Base-by-base conservation (phyloP, 169 alveolate genomes). In the Condylostoma magnum region DNA sequence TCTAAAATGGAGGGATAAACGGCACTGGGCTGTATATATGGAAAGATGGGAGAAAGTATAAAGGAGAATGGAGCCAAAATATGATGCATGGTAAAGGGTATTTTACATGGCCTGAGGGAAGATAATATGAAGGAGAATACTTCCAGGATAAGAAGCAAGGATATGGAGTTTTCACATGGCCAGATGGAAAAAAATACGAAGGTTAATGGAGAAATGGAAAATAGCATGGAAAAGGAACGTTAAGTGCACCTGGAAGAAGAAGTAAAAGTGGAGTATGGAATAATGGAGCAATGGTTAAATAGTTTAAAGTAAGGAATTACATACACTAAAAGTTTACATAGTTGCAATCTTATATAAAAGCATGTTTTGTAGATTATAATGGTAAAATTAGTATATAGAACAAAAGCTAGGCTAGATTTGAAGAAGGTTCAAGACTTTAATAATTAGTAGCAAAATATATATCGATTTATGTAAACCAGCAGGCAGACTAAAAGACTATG, bases 41-140 rank as follows among this genome's bases (percentile, higher is more conserved):
- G 85, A 51, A 82, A 8, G 89, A 87, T 58, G 67, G 76, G 3
- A 73, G 86, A 58, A 57, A 65, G 51, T 87, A 83, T 79, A 70
- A 75, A 46, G 94, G 94, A 30, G 77, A 83, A 57, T 87, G 91
- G 94, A 68, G 65, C 36, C 48, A 78, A 58, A 83, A 79, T 68
- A 82, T 80, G 76, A 84, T 84, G 90, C 80, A 83, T 76, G 94
- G 94, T 20, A 48, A 81, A 54, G 94, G 91, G 34, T 77, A 37
- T 27, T 81, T 82, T 31, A 78, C 54, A 54, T 83, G 90, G 89
- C 87, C 90, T 20, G 90, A 87, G 69, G 91, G 90, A 48, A 74
- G 74, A 66, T 20, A 48, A 22, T 87, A 87, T 80, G 84, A 82
- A 51, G 94, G 94, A 43, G 83, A 83, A 55, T 87, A 87, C 71